Percentiles rank a stretch among this genome's conserved stretches.
Conservation (phyloP, 306 rosid genomes). For the Canavalia gladiata region DNA sequence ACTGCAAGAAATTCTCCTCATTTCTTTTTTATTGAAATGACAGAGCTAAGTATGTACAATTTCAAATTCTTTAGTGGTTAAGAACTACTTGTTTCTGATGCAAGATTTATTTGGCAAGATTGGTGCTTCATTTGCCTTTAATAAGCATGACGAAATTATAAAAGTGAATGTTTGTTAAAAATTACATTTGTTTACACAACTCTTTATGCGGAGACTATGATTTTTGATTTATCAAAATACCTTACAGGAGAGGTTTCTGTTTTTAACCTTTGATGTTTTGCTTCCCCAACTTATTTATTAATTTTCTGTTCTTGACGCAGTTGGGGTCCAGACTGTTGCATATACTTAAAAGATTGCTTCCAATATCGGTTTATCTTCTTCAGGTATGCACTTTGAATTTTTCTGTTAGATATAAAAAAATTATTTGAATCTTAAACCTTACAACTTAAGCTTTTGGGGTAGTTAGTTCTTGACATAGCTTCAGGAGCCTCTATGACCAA, state of each 20-base stretch:
- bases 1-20: no score
- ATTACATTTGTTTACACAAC: background rate
- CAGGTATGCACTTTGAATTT: constrained; percentile 65
- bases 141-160: constrained; percentile 5
- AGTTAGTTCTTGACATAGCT: constrained; percentile 23
- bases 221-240: background rate
- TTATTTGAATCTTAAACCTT: constrained; percentile 4
- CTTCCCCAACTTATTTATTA: constrained; percentile 38
- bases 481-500: background rate
- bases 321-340: constrained; percentile 90
- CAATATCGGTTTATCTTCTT: constrained; percentile 91
- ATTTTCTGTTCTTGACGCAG: constrained; percentile 62
- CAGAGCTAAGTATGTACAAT: background rate
- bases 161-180: background rate
- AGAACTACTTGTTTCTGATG: background rate
- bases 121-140: background rate
- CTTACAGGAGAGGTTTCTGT: background rate
- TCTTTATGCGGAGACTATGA: background rate
- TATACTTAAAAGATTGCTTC: constrained; percentile 95
- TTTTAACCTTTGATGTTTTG: constrained; percentile 25
- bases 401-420: background rate
- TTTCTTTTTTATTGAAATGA: background rate
- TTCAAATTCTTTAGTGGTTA: constrained; percentile 3
- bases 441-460: constrained; percentile 30
- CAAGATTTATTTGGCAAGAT: background rate